Evolutionary conservation across 305 asterid species (phyloP).

Genomic region (Fraxinus xanthoxyloides): DNA sequence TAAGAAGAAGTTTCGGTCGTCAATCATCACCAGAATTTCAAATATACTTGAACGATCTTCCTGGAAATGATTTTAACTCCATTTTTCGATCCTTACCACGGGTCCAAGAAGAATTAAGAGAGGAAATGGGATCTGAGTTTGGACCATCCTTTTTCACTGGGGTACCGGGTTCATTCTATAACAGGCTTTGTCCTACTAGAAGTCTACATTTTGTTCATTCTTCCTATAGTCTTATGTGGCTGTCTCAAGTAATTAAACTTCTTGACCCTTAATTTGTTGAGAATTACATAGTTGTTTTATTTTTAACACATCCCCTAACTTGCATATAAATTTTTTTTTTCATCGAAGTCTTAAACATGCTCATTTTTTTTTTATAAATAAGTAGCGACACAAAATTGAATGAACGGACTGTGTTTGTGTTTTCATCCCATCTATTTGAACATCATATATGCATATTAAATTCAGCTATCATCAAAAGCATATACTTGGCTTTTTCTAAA

Average conservation of each 20-base stretch:
- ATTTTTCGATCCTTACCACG: conserved; percentile 34
- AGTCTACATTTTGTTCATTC: conserved; percentile 53
- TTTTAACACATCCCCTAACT: neutral
- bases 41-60: conserved; percentile 49
- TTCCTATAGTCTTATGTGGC: conserved; percentile 63
- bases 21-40: conserved; percentile 30
- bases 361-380: no score
- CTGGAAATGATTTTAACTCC: conserved; percentile 54
- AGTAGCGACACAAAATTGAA: no score
- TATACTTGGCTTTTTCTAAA: no score
- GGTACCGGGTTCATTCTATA: conserved; percentile 49
- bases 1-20: conserved; percentile 20
- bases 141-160: conserved; percentile 34
- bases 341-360: no score
- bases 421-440: neutral
- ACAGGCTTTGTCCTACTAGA: conserved; percentile 38
- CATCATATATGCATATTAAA: neutral
- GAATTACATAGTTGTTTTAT: neutral
- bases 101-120: conserved; percentile 23
- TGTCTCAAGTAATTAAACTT: conserved; percentile 39
- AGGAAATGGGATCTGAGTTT: conserved; percentile 15
- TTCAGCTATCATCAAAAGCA: no score
- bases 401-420: no score
- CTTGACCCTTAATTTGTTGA: neutral
- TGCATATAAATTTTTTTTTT: no score